Evolutionary conservation across 1,284 basidiomycete genomes (phyloP).

Genomic region (Phellopilus nigrolimitatus): DNA sequence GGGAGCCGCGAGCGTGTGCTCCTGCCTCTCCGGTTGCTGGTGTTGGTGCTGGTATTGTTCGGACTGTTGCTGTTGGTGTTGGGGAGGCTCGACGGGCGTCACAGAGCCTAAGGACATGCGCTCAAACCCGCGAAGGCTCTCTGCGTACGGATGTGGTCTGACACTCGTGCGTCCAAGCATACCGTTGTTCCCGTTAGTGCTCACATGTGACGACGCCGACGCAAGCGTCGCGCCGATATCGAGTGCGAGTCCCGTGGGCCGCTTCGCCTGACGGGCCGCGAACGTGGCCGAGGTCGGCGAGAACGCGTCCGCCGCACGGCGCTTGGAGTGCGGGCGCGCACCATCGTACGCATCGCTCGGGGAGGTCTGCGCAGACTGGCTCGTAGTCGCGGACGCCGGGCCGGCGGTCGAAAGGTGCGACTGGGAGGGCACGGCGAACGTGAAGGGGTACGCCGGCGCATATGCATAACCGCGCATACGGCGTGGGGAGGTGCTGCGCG

Average conservation of each 20-base stretch:
- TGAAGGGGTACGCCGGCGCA: conserved; percentile 20
- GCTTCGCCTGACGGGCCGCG: conserved; percentile 38
- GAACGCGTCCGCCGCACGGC: conserved; percentile 71
- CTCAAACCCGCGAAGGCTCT: conserved; percentile 16
- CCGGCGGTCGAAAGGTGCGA: not conserved
- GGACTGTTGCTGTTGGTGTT: conserved; percentile 2
- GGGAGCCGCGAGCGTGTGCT: conserved; percentile 55
- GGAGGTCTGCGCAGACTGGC: conserved; percentile 1
- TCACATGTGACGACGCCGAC: not conserved
- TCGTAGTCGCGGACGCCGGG: not conserved
- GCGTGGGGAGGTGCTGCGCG: conserved; percentile 1
- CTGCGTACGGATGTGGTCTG: conserved; percentile 11
- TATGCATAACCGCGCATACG: conserved; percentile 2
- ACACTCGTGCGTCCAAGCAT: too few relatives aligned
- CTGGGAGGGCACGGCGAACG: conserved; percentile 15
- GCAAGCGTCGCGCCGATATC: conserved; percentile 43
- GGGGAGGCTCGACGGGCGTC: conserved; percentile 13
- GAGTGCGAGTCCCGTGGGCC: conserved; percentile 48
- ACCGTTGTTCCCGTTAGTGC: too few relatives aligned
- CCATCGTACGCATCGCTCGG: conserved; percentile 12
- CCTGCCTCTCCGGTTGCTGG: too few relatives aligned
- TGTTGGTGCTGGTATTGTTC: conserved; percentile 2
- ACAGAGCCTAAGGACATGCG: conserved; percentile 8
- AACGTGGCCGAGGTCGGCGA: conserved; percentile 69
- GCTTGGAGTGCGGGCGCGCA: conserved; percentile 43